A percentile compares a stretch with the other conserved stretches of the same genome.
Conservation (phyloP, 192 early-diverging fungal species). For the Dispira simplex region DNA sequence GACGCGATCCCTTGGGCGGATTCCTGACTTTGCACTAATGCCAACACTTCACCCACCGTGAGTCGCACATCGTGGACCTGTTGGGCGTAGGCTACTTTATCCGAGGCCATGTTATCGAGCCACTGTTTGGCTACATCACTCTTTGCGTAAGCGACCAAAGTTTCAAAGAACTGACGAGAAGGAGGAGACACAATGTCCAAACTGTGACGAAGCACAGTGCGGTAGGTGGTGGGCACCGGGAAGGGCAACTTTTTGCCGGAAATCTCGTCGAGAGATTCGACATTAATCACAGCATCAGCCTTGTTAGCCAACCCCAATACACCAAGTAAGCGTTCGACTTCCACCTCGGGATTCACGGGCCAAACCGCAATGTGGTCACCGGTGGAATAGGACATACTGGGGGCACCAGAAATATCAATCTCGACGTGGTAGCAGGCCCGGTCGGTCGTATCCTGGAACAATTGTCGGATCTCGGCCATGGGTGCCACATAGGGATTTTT, state of each 20-base stretch:
- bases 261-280: conserved; percentile 54
- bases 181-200: conserved; percentile 67
- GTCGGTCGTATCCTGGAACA: conserved; percentile 46
- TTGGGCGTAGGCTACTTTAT: conserved; percentile 50
- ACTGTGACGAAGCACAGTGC: conserved; percentile 80
- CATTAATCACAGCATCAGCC: conserved; percentile 49
- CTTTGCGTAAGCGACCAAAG: conserved; percentile 41
- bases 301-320: conserved; percentile 43
- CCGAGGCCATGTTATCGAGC: conserved; percentile 36
- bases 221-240: conserved; percentile 72
- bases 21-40: conserved; percentile 39
- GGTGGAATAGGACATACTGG: conserved; percentile 68
- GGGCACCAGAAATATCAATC: conserved; percentile 55
- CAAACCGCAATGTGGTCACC: conserved; percentile 95
- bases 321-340: conserved; percentile 47
- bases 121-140: conserved; percentile 31
- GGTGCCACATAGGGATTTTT: conserved; percentile 75
- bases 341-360: conserved; percentile 68
- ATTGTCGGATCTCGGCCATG: conserved; percentile 38
- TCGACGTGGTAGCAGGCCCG: conserved; percentile 90
- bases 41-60: conserved; percentile 61
- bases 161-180: conserved; percentile 49
- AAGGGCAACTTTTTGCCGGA: conserved; percentile 72
- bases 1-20: conserved; percentile 16
- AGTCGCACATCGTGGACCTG: conserved; percentile 42